Evolutionary conservation across 164 flowering plant genomes (phyloP).

Genomic region (Berberis thunbergii): DNA sequence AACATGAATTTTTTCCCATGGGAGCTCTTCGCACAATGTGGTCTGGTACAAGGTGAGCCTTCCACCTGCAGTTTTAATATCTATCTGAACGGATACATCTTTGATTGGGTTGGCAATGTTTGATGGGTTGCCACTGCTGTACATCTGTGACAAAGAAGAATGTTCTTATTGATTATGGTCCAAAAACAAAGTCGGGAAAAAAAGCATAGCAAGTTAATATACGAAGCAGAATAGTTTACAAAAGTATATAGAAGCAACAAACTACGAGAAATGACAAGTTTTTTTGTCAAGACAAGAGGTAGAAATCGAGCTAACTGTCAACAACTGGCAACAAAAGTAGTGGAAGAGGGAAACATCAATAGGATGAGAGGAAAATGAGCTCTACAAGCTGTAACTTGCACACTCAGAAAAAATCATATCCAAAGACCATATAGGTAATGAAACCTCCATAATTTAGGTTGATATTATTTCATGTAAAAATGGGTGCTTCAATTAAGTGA

Average conservation of each 20-base stretch:
- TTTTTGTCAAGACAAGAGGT: too few relatives aligned
- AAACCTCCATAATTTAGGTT: too few relatives aligned
- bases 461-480: too few relatives aligned
- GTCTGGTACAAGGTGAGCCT: constrained; percentile 76
- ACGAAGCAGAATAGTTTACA: background rate
- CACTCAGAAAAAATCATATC: too few relatives aligned
- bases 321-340: too few relatives aligned
- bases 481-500: too few relatives aligned
- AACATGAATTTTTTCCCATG: constrained; percentile 41
- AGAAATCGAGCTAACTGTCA: too few relatives aligned
- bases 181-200: background rate
- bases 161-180: background rate
- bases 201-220: background rate
- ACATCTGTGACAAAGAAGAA: constrained; percentile 55
- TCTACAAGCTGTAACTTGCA: too few relatives aligned
- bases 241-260: background rate
- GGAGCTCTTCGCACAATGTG: constrained; percentile 64
- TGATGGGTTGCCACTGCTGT: constrained; percentile 99
- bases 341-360: too few relatives aligned
- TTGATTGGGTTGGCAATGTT: constrained; percentile 91
- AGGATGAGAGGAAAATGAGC: too few relatives aligned
- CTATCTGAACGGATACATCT: constrained; percentile 77
- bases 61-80: constrained; percentile 66
- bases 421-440: too few relatives aligned
- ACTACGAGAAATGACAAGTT: background rate